Evolutionary conservation across 495 filamentous ascomycete species (phyloP).

Genomic region (Articulospora tetracladia): DNA sequence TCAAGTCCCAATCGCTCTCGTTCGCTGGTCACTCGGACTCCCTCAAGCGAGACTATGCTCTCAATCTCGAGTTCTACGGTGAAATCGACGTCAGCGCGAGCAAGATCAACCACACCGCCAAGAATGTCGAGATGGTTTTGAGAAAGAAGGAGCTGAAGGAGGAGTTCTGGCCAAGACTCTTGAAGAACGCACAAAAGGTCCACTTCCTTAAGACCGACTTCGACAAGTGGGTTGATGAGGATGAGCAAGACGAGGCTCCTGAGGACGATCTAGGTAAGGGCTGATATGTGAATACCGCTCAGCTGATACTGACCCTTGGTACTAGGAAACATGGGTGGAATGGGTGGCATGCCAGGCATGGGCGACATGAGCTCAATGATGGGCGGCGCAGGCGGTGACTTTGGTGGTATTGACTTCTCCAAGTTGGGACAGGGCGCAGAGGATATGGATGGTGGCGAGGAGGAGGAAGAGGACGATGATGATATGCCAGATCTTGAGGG

Average conservation of each 20-base stretch:
- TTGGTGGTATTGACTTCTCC: slow-evolving; percentile 81
- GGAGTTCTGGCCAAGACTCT: slow-evolving; percentile 90
- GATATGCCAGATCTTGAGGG: slow-evolving; percentile 34
- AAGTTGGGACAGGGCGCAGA: slow-evolving; percentile 70
- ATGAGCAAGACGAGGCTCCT: slow-evolving; percentile 85
- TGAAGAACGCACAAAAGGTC: slow-evolving; percentile 82
- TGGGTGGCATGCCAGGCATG: slow-evolving; percentile 35
- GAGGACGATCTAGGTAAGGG: slow-evolving; percentile 70
- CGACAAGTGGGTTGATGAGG: slow-evolving; percentile 99
- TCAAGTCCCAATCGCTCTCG: slow-evolving; percentile 70
- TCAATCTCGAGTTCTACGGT: slow-evolving; percentile 83
- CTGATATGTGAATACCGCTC: slow-evolving; percentile 14
- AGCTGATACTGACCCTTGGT: slow-evolving; percentile 19
- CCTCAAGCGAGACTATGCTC: slow-evolving; percentile 76
- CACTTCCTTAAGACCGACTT: slow-evolving; percentile 99
- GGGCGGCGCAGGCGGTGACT: slow-evolving; percentile 48
- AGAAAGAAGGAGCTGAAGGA: slow-evolving; percentile 92
- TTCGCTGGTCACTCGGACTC: slow-evolving; percentile 79
- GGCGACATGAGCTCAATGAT: slow-evolving; percentile 29
- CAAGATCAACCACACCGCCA: slow-evolving; percentile 78
- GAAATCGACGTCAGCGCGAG: slow-evolving; percentile 84
- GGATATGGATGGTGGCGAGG: slow-evolving; percentile 46
- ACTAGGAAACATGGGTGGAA: slow-evolving; percentile 32
- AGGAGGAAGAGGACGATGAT: slow-evolving; percentile 53
- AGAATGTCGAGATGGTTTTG: slow-evolving; percentile 84